Evolutionary conservation across 83 land plant species (phyloP).

Genomic region (Thuja plicata): DNA sequence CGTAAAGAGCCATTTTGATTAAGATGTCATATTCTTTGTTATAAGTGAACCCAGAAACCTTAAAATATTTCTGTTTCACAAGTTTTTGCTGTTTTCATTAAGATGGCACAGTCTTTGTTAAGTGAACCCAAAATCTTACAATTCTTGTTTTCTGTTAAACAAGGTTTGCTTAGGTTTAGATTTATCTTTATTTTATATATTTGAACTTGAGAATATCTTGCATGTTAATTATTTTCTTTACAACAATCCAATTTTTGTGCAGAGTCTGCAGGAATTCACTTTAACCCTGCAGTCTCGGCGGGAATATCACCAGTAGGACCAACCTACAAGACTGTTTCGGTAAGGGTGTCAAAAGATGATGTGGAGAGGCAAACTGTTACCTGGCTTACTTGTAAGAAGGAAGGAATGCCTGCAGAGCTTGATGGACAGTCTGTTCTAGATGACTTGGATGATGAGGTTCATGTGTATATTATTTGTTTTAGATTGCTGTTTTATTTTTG

Average conservation of each 20-base stretch:
- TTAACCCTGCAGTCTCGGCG: slow-evolving; percentile 32
- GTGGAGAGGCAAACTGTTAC: slow-evolving; percentile 20
- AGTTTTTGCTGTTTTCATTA: not conserved
- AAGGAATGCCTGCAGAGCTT: slow-evolving; percentile 30
- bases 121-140: not conserved
- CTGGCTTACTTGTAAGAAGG: slow-evolving; percentile 54
- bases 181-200: not conserved
- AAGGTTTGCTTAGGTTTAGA: not conserved
- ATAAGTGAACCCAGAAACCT: not conserved
- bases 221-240: not conserved
- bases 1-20: too few relatives aligned
- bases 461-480: not conserved
- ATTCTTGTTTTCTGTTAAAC: not conserved
- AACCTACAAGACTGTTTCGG: slow-evolving; percentile 42
- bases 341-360: slow-evolving; percentile 19
- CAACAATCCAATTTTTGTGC: slow-evolving; percentile 4
- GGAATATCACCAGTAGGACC: slow-evolving; percentile 45
- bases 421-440: slow-evolving; percentile 46
- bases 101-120: not conserved
- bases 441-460: slow-evolving; percentile 43
- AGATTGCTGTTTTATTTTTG: not conserved
- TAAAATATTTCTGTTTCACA: not conserved
- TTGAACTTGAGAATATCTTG: not conserved
- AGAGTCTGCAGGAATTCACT: slow-evolving; percentile 36
- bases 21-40: not conserved